A percentile compares a stretch with the other conserved stretches of the same genome.
These are phyloP conservation scores for Dendrostoma leiphaemia DNA, from an alignment of 2,329 filamentous ascomycete genomes.

Conservation along the genomic window DNA sequence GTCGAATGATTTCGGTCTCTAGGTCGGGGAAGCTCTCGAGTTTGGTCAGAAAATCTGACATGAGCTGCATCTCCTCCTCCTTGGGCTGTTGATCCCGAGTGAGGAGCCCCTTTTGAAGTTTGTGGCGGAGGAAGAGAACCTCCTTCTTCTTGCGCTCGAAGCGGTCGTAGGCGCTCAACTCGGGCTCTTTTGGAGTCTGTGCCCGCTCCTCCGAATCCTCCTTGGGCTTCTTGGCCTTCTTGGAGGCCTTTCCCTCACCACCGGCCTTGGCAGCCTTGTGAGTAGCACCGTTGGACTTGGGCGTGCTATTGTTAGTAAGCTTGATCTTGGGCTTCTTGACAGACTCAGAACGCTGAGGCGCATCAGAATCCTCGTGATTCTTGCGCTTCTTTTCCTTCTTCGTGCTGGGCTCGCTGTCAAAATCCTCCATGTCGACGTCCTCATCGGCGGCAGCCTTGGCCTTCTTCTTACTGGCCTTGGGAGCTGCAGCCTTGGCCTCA, in stretches of 20 bases:
- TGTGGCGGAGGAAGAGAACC: conserved; percentile 91
- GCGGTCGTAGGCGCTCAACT: conserved; percentile 57
- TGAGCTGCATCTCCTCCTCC: conserved; percentile 76
- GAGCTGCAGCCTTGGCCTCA: conserved; percentile 41
- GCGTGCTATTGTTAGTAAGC: conserved; percentile 62
- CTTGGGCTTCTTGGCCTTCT: conserved; percentile 55
- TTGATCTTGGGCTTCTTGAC: conserved; percentile 69
- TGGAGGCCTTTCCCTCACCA: conserved; percentile 44
- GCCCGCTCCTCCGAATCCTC: conserved; percentile 50
- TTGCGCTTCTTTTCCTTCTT: conserved; percentile 75
- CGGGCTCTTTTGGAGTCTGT: conserved; percentile 50
- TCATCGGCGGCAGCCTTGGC: conserved; percentile 34
- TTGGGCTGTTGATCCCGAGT: conserved; percentile 82
- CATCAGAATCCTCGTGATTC: conserved; percentile 70
- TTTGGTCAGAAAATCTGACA: conserved; percentile 76
- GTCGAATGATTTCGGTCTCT: conserved; percentile 83
- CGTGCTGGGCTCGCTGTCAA: conserved; percentile 43
- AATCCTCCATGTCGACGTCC: conserved; percentile 40
- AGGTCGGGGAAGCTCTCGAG: conserved; percentile 78
- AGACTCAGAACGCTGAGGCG: conserved; percentile 57
- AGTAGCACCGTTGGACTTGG: conserved; percentile 65
- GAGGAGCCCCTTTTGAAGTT: conserved; percentile 90
- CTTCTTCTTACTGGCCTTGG: conserved; percentile 45
- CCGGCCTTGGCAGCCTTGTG: conserved; percentile 57
- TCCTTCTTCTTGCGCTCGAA: conserved; percentile 65